phyloP scores from a whole-genome alignment of 139 green algal genomes.

The Gonium pectorale region DNA sequence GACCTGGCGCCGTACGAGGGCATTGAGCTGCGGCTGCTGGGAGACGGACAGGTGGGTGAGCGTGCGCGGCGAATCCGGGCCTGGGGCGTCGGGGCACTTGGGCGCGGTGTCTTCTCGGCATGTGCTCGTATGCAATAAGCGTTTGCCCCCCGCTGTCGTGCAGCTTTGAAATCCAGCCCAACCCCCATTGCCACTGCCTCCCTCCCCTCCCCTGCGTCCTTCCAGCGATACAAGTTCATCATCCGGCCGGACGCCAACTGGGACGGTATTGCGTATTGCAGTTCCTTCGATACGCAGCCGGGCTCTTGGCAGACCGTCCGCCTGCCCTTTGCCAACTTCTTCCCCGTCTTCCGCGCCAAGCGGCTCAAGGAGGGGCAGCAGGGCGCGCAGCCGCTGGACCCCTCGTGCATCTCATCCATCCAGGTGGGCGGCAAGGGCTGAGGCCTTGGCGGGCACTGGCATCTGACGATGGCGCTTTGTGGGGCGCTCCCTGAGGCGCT shows the following conservation, averaged over 20 bases:
- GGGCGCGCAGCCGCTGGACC: constrained; percentile 62
- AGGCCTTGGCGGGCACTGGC: too few species aligned
- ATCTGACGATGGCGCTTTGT: too few species aligned
- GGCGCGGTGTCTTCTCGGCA: too few species aligned
- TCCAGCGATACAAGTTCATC: constrained; percentile 92
- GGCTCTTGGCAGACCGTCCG: constrained; percentile 81
- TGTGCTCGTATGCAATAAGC: too few species aligned
- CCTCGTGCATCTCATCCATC: constrained; percentile 66
- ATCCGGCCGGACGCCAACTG: constrained; percentile 81
- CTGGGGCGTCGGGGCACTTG: too few species aligned
- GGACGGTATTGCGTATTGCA: constrained; percentile 89
- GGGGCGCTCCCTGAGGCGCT: too few species aligned
- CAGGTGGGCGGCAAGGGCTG: constrained; percentile 15
- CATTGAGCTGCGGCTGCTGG: constrained; percentile 67
- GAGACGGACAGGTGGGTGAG: constrained; percentile 44
- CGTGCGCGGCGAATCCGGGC: too few species aligned
- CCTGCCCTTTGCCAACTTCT: constrained; percentile 88
- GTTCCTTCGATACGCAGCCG: constrained; percentile 82
- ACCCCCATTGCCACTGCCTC: too few species aligned
- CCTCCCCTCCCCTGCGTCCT: too few species aligned
- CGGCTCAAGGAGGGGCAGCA: not conserved
- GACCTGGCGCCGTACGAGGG: constrained; percentile 84
- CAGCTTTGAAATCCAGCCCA: too few species aligned
- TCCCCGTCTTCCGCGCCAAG: constrained; percentile 59
- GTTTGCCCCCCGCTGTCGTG: too few species aligned